Evolutionary conservation across 2,329 filamentous ascomycete genomes (phyloP).

Genomic region (Calonectria multiphialidica): DNA sequence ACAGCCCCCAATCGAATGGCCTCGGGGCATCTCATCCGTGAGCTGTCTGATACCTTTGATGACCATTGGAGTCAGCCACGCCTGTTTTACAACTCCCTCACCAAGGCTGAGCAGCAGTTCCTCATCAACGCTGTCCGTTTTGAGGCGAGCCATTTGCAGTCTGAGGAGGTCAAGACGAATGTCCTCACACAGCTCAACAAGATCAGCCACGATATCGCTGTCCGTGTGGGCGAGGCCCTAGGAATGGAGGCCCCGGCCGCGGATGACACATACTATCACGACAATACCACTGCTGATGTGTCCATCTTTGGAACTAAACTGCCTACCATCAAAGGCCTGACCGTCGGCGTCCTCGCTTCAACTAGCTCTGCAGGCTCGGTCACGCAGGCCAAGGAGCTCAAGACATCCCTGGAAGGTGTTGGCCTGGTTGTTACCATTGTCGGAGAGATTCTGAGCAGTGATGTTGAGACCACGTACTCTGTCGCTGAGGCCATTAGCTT

Average conservation of each 20-base stretch:
- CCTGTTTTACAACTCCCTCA: constrained; percentile 80
- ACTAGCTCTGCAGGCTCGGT: constrained; percentile 57
- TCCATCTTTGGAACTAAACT: constrained; percentile 70
- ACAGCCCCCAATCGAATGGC: constrained; percentile 69
- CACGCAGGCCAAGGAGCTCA: constrained; percentile 62
- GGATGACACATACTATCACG: constrained; percentile 75
- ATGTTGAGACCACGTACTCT: constrained; percentile 74
- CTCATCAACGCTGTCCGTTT: constrained; percentile 81
- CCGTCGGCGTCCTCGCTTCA: constrained; percentile 71
- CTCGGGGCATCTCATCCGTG: constrained; percentile 67
- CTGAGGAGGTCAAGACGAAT: constrained; percentile 70
- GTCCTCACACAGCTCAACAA: constrained; percentile 77
- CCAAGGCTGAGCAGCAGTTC: constrained; percentile 75
- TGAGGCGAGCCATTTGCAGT: constrained; percentile 72
- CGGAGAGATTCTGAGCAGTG: constrained; percentile 65
- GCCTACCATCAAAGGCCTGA: constrained; percentile 71
- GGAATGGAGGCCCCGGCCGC: constrained; percentile 68
- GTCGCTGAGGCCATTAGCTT: constrained; percentile 72
- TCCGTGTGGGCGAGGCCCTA: constrained; percentile 72
- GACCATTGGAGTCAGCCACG: constrained; percentile 81
- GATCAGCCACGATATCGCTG: constrained; percentile 75
- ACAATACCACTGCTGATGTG: constrained; percentile 73
- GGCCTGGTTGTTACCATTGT: constrained; percentile 72
- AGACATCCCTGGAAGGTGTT: constrained; percentile 57
- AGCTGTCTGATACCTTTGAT: constrained; percentile 72